Base-by-base conservation (phyloP, 768 basidiomycete species). In the Suillus tomentosus region DNA sequence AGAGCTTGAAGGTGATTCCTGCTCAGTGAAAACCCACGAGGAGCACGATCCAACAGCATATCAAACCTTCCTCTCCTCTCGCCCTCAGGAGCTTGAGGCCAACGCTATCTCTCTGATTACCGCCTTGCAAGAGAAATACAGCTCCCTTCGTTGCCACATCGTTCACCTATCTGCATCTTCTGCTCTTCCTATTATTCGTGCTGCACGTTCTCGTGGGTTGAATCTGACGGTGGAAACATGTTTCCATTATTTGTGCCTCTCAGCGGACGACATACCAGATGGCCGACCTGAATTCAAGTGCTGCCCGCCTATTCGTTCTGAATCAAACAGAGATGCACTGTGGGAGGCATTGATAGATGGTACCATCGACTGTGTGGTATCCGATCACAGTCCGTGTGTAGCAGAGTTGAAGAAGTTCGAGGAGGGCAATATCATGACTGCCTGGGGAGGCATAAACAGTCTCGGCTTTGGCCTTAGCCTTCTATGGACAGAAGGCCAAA, bases 401-500 rank as follows among this genome's bases (percentile, higher is more conserved):
- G 79, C 85, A 27, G 87, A 88, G 69, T 79, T 99, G 64, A 99
- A 99, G 80, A 84, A 84, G 65, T 74, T 88, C 42, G 88, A 89
- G 36, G 82, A 84, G 50, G 92, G 95, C 1, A 84, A 95, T 71
- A 82, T 98, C 65, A 92, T 97, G 89, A 75, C 79, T 24, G 93
- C 96, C 0, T 98, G 96, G 96, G 96, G 96, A 48, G 96, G 96
- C 0, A 93, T 99, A 67, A 91, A 90, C 65, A 89, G 92, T 5
- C 82, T 99, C 27, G 96, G 96, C 3, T 80, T 99, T 19, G 97
- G 96, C 0, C 75, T 98, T 54, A 91, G 91, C 72, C 77, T 97
- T 59, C 71, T 99, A 48, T 96, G 93, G 93, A 96, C 94, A 1
- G 94, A 97, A 75, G 75, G 74, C 51, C 86, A 82, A 69, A 57